Percentiles rank a stretch among this genome's conserved stretches.
Evolutionary conservation across 805 yeast genomes (phyloP).

Genomic region (Cyberlindnera saturnus): DNA sequence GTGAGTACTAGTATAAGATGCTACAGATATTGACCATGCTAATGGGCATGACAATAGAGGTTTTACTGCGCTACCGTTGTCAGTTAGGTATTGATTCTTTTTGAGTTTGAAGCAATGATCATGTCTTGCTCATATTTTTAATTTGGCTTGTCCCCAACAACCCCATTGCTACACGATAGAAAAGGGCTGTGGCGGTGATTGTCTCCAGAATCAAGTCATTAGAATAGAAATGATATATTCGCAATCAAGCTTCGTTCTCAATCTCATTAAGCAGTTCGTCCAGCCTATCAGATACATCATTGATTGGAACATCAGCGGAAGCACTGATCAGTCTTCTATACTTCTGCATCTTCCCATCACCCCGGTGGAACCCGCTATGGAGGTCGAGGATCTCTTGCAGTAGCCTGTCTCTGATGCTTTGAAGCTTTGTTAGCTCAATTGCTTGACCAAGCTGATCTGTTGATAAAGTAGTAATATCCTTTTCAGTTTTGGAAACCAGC

Average conservation of each 20-base stretch:
- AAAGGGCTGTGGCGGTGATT: background rate
- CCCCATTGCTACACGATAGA: too few relatives aligned
- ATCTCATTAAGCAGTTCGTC: constrained; percentile 47
- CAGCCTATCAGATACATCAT: constrained; percentile 61
- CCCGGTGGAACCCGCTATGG: constrained; percentile 24
- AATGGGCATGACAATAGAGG: too few relatives aligned
- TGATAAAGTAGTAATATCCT: background rate
- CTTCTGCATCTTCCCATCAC: constrained; percentile 51
- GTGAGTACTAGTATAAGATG: too few relatives aligned
- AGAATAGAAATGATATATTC: background rate
- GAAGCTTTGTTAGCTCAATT: constrained; percentile 35
- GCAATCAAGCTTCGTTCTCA: constrained; percentile 7
- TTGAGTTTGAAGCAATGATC: too few relatives aligned
- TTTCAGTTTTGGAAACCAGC: background rate
- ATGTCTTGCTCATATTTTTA: too few relatives aligned
- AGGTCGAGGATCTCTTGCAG: constrained; percentile 29
- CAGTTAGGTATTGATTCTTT: too few relatives aligned
- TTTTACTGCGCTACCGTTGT: too few relatives aligned
- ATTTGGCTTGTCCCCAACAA: too few relatives aligned
- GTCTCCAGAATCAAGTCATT: background rate
- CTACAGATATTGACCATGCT: too few relatives aligned
- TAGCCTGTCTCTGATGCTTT: constrained; percentile 33
- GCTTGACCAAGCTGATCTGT: constrained; percentile 19
- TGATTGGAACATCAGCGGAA: constrained; percentile 60
- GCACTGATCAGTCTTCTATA: constrained; percentile 63